A percentile compares a stretch with the other conserved stretches of the same genome.
Evolutionary conservation across 192 early-diverging fungal species (phyloP).

Genomic region (Allomyces macrogynus): DNA sequence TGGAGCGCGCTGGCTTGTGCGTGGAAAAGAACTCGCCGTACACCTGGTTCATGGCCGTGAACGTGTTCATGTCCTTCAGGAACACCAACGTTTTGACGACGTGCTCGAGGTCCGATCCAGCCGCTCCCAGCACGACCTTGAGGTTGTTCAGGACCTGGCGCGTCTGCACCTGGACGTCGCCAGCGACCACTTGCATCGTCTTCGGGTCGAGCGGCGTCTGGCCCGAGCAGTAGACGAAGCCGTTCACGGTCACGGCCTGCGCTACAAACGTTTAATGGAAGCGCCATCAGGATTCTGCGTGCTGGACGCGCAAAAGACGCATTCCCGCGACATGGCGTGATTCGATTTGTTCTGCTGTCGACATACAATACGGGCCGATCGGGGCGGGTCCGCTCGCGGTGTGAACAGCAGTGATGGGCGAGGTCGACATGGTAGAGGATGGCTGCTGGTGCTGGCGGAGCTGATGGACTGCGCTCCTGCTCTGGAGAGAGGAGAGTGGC

Average conservation of each 20-base stretch:
- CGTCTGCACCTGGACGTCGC: slow-evolving; percentile 3
- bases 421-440: background rate
- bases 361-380: slow-evolving; percentile 51
- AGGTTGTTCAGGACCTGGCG: slow-evolving; percentile 63
- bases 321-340: background rate
- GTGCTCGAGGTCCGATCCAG: slow-evolving; percentile 52
- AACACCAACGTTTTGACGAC: slow-evolving; percentile 95
- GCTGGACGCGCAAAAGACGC: no score
- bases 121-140: slow-evolving; percentile 57
- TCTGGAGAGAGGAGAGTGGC: no score
- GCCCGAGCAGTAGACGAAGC: slow-evolving; percentile 4
- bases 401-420: slow-evolving; percentile 10
- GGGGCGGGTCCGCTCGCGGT: slow-evolving; percentile 46
- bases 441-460: background rate
- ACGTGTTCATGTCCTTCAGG: slow-evolving; percentile 78
- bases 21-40: slow-evolving; percentile 48
- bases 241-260: slow-evolving; percentile 6
- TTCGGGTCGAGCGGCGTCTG: slow-evolving; percentile 4
- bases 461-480: no score
- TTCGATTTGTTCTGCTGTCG: background rate
- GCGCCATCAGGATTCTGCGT: background rate
- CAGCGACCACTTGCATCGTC: background rate
- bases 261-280: background rate
- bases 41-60: slow-evolving; percentile 71
- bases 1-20: slow-evolving; percentile 46